Conservation (phyloP, 2,329 filamentous ascomycete species). For the Diplodia intermedia region DNA sequence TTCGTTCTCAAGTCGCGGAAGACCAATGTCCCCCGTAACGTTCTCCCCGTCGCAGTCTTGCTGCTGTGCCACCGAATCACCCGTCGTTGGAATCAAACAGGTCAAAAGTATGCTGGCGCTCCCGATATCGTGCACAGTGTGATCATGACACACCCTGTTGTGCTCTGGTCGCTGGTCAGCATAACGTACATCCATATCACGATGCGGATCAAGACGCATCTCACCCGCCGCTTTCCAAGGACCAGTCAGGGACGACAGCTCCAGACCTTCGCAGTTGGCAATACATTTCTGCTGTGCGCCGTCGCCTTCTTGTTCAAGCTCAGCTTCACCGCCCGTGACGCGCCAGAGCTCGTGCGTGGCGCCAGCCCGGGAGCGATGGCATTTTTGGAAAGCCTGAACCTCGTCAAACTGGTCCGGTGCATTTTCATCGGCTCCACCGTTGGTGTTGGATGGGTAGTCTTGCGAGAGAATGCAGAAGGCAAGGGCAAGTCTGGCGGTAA, state of each 20-base stretch:
- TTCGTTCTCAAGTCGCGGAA: slow-evolving; percentile 45
- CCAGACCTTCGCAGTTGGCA: slow-evolving; percentile 22
- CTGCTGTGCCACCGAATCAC: slow-evolving; percentile 70
- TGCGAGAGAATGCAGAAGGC: slow-evolving; percentile 17
- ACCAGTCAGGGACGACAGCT: slow-evolving; percentile 16
- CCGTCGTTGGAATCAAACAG: slow-evolving; percentile 93
- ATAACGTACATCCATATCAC: slow-evolving; percentile 66
- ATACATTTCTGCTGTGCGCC: slow-evolving; percentile 51
- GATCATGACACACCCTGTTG: slow-evolving; percentile 65
- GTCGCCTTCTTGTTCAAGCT: slow-evolving; percentile 84
- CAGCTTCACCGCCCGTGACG: slow-evolving; percentile 84
- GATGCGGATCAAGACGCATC: slow-evolving; percentile 50
- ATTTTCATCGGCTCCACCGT: slow-evolving; percentile 42
- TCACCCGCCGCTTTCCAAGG: slow-evolving; percentile 33
- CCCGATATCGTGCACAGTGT: slow-evolving; percentile 82
- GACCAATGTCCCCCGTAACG: slow-evolving; percentile 30
- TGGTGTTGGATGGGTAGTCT: slow-evolving; percentile 38
- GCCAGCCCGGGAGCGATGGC: slow-evolving; percentile 54
- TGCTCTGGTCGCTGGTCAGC: slow-evolving; percentile 78
- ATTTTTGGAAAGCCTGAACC: slow-evolving; percentile 51
- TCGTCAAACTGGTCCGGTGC: slow-evolving; percentile 46
- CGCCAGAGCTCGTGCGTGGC: slow-evolving; percentile 72
- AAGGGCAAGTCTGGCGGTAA: slow-evolving; percentile 19
- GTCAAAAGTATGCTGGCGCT: slow-evolving; percentile 92
- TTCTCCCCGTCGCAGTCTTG: slow-evolving; percentile 51